These are phyloP conservation scores for Nakazawaea wyomingensis DNA, from an alignment of 805 yeast species.

Conservation along the genomic window DNA sequence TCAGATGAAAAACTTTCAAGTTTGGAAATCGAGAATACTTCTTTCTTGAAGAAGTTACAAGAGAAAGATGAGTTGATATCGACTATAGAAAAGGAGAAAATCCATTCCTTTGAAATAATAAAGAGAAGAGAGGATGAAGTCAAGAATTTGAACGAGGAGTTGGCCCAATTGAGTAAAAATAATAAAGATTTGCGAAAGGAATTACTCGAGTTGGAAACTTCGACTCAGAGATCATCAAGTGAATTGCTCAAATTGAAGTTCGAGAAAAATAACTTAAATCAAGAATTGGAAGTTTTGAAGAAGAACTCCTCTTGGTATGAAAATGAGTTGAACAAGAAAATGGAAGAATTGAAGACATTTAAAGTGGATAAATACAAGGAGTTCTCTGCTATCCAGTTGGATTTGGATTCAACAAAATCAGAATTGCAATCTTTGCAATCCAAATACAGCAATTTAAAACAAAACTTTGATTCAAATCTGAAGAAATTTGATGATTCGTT, in stretches of 20 bases:
- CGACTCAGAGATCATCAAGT: constrained; percentile 20
- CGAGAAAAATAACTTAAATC: constrained; percentile 22
- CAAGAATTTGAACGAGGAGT: constrained; percentile 32
- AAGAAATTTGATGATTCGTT: constrained; percentile 37
- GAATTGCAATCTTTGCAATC: constrained; percentile 23
- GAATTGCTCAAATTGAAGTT: constrained; percentile 22
- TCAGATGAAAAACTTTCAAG: constrained; percentile 16
- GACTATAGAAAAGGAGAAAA: constrained; percentile 23
- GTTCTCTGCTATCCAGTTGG: constrained; percentile 26
- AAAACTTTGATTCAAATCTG: constrained; percentile 32
- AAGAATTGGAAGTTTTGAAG: constrained; percentile 26
- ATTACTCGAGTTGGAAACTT: constrained; percentile 26
- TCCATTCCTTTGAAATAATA: constrained; percentile 28
- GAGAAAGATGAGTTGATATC: constrained; percentile 6
- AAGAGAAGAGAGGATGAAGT: constrained; percentile 32
- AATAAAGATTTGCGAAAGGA: constrained; percentile 38
- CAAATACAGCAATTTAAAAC: constrained; percentile 27
- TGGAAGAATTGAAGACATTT: constrained; percentile 22
- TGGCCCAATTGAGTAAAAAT: constrained; percentile 32
- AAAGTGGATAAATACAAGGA: constrained; percentile 26
- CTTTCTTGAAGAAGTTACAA: constrained; percentile 7
- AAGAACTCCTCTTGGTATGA: constrained; percentile 31
- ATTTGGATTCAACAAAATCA: constrained; percentile 30
- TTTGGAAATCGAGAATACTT: constrained; percentile 13
- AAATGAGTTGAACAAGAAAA: constrained; percentile 26